Evolutionary conservation across 208 protist genomes (phyloP).

Genomic region (Leishmania turanica): DNA sequence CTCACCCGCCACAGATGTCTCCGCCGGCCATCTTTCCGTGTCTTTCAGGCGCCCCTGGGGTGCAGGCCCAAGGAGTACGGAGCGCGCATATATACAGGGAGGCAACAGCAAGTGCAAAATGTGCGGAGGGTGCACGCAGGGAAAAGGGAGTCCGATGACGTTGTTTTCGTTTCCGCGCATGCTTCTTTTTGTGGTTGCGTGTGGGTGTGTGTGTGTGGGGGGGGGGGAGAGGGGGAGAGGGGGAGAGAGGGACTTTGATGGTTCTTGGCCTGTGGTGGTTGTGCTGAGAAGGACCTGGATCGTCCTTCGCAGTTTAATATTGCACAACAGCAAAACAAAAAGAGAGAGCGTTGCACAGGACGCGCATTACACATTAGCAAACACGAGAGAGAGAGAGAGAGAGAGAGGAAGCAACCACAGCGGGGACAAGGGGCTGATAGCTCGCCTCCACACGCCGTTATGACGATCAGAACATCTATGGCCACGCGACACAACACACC

Average conservation of each 20-base stretch:
- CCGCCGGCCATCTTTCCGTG: no score
- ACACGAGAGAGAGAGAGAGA: background rate
- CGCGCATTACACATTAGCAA: conserved; percentile 2
- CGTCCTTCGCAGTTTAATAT: no score
- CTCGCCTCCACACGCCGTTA: background rate
- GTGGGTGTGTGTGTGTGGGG: background rate
- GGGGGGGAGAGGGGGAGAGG: no score
- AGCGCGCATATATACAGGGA: background rate
- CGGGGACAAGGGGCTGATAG: background rate
- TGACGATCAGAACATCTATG: background rate
- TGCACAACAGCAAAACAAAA: background rate
- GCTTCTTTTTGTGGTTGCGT: background rate
- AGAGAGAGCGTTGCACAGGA: conserved; percentile 1
- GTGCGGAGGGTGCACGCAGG: background rate
- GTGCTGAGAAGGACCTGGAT: background rate
- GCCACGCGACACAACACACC: background rate
- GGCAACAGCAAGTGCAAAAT: background rate
- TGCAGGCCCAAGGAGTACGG: background rate
- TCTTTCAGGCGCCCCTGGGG: background rate
- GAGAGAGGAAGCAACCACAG: background rate
- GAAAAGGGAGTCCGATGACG: background rate
- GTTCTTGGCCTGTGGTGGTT: background rate
- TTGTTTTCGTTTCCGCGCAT: background rate
- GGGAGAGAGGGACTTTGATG: background rate
- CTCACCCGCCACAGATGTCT: background rate